Evolutionary conservation across 2,329 filamentous ascomycete species (phyloP), one percentile per base, ranked within the genome.

Genomic region (Ceratocystis huliohia): DNA sequence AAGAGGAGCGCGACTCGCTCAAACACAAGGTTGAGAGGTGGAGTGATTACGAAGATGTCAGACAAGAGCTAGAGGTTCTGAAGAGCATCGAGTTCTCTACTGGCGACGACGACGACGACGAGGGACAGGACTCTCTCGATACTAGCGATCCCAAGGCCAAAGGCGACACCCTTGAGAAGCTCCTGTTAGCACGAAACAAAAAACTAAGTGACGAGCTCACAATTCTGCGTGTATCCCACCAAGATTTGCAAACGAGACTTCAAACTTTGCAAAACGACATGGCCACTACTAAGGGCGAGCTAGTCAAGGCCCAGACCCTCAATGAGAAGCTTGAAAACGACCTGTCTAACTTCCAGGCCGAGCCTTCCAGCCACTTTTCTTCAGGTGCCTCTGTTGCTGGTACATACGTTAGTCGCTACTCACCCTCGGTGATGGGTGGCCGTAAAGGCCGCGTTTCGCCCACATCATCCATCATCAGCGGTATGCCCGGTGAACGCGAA

Each of bases 1-100:
- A 87, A 72, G 84, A 88, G 41, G 94, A 97, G 74, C 87, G 89
- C 69, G 91, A 96, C 68, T 80, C 82, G 30, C 79, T 97, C 66
- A 89, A 88, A 73, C 79, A 81, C 46, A 96, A 94, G 76, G 83
- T 97, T 2, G 86, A 91, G 69, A 95, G 89, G 74, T 95, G 90
- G 85, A 85, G 85, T 70, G 94, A 99, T 74, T 99, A 99, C 74
- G 92, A 97, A 44, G 93, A 97, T 68, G 85, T 99, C 61, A 96
- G 94, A 76, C 89, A 95, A 70, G 95, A 99, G 75, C 81, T 99
- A 2, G 93, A 97, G 72, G 92, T 97, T 69, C 83, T 99, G 68
- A 96, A 96, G 83, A 96, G 93, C 70, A 96, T 99, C 71, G 94
- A 99, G 74, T 96, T 99, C 72, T 89, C 93, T 1, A 93, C 90